Percentiles rank a stretch among this genome's conserved stretches.
Evolutionary conservation across 352 stramenopile genomes (phyloP).

Genomic region (Phytophthora nicotianae): DNA sequence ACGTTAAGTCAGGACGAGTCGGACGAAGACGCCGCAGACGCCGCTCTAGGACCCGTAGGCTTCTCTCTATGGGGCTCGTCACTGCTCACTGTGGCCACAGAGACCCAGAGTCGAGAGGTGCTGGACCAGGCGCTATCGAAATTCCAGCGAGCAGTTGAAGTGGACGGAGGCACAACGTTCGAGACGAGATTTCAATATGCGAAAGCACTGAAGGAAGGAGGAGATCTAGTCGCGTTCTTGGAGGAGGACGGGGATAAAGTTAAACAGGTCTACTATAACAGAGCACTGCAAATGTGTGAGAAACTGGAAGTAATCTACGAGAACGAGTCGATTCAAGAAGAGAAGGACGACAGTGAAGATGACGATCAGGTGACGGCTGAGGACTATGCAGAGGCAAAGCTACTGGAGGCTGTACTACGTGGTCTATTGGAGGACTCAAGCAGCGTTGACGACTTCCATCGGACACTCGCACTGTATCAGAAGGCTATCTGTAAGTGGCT

Average conservation of each 20-base stretch:
- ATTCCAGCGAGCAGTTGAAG: conserved; percentile 75
- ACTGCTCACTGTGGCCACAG: conserved; percentile 76
- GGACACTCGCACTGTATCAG: conserved; percentile 63
- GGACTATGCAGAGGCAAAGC: conserved; percentile 50
- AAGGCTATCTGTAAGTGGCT: conserved; percentile 46
- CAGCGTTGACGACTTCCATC: conserved; percentile 42
- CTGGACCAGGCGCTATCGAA: conserved; percentile 66
- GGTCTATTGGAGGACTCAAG: conserved; percentile 20
- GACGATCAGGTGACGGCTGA: conserved; percentile 52
- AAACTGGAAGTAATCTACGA: conserved; percentile 52
- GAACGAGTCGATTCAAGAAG: conserved; percentile 22
- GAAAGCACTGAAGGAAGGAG: conserved; percentile 59
- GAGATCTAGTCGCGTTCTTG: conserved; percentile 60
- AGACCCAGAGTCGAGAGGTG: conserved; percentile 60
- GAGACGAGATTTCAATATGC: conserved; percentile 83
- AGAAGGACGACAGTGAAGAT: conserved; percentile 23
- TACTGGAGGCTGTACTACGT: conserved; percentile 70
- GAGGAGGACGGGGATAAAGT: conserved; percentile 28
- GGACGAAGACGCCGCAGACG: conserved; percentile 47
- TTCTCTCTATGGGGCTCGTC: conserved; percentile 83
- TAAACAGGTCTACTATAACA: conserved; percentile 25
- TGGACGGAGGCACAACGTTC: conserved; percentile 83
- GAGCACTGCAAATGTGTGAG: conserved; percentile 37
- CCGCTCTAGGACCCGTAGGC: conserved; percentile 72
- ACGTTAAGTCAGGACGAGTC: conserved; percentile 27